Percentiles rank a stretch among this genome's conserved stretches.
phyloP scores from a whole-genome alignment of 371 early-diverging fungal species.

The Entomophthora muscae region DNA sequence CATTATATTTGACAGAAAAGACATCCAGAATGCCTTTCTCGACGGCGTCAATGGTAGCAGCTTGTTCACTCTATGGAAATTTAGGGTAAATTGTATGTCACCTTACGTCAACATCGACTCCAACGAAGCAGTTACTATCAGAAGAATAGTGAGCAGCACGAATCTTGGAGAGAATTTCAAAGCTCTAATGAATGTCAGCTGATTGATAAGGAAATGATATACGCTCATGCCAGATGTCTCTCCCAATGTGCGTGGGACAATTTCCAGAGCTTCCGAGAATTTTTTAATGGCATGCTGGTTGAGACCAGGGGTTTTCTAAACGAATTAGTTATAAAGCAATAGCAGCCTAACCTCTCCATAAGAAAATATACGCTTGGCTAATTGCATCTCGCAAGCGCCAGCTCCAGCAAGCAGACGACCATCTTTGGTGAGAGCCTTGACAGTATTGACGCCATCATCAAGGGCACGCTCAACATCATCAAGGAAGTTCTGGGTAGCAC shows the following conservation, averaged over 20 bases:
- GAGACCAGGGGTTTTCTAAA: constrained; percentile 73
- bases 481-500: constrained; percentile 91
- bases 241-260: constrained; percentile 86
- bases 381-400: constrained; percentile 90
- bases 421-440: constrained; percentile 87
- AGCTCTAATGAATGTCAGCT: constrained; percentile 23
- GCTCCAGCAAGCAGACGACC: constrained; percentile 83
- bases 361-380: constrained; percentile 50
- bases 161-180: constrained; percentile 79
- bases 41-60: constrained; percentile 59
- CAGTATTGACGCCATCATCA: constrained; percentile 94
- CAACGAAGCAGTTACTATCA: constrained; percentile 26
- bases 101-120: constrained; percentile 60
- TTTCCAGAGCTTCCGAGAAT: constrained; percentile 91
- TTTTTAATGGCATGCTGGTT: constrained; percentile 93
- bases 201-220: constrained; percentile 13
- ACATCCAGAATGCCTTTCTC: constrained; percentile 63
- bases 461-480: constrained; percentile 97
- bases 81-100: constrained; percentile 11
- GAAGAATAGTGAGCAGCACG: constrained; percentile 82
- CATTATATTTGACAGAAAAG: constrained; percentile 65
- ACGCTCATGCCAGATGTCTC: constrained; percentile 93
- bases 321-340: not conserved
- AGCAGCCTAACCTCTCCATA: constrained; percentile 30
- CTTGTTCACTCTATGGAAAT: constrained; percentile 29